phyloP scores from a whole-genome alignment of 345 rosid genomes.

The Eutrema yunnanense region DNA sequence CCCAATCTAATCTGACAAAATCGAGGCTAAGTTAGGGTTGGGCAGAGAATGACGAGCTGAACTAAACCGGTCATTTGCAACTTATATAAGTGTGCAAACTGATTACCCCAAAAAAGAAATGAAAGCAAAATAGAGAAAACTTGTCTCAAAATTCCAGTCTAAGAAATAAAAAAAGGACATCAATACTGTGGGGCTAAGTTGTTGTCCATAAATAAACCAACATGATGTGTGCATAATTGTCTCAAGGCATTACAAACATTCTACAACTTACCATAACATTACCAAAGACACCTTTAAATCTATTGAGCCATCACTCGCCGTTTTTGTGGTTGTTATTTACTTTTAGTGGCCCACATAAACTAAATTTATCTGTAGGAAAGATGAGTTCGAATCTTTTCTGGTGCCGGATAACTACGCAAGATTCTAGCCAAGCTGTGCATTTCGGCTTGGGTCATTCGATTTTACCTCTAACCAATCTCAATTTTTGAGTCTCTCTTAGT shows the following conservation, averaged over 20 bases:
- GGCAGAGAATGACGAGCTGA: neutral
- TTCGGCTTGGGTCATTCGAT: neutral
- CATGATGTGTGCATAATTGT: neutral
- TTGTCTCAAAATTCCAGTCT: slow-evolving; percentile 2
- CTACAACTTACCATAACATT: slow-evolving; percentile 8
- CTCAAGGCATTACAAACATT: slow-evolving; percentile 1
- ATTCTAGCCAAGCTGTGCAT: neutral
- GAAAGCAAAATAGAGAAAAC: neutral
- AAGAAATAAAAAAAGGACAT: neutral
- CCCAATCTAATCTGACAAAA: neutral
- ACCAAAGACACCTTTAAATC: neutral
- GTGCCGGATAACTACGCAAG: slow-evolving; percentile 10
- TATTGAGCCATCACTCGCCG: neutral
- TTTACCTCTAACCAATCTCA: neutral
- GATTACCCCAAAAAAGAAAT: neutral
- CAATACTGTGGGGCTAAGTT: slow-evolving; percentile 8
- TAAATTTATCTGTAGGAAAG: slow-evolving; percentile 11
- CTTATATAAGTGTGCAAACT: neutral
- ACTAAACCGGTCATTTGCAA: neutral
- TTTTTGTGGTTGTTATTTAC: slow-evolving; percentile 11
- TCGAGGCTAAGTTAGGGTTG: neutral
- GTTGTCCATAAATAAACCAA: slow-evolving; percentile 19
- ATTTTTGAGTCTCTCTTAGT: neutral
- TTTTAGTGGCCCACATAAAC: neutral
- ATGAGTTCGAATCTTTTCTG: slow-evolving; percentile 21